phyloP scores from a whole-genome alignment of 129 eudicot species.

The Apium graveolens region DNA sequence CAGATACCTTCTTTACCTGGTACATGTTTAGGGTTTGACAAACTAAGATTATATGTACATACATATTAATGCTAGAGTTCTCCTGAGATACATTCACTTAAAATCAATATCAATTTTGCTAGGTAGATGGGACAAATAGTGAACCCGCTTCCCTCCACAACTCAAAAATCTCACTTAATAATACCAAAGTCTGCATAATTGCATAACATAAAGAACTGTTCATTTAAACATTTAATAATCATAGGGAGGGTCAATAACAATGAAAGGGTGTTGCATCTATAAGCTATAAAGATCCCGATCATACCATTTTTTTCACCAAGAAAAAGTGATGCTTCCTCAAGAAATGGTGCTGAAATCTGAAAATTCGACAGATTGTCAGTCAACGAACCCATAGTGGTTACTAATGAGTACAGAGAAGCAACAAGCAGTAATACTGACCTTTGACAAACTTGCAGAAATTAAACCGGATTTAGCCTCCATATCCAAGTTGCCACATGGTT shows the following conservation, averaged over 20 bases:
- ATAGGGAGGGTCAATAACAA: background rate
- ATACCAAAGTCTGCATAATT: background rate
- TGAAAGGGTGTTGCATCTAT: background rate
- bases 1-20: constrained; percentile 29
- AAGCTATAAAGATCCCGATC: background rate
- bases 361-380: constrained; percentile 14
- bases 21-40: constrained; percentile 10
- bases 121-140: background rate
- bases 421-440: constrained; percentile 35
- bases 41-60: background rate
- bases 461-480: constrained; percentile 48
- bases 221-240: background rate
- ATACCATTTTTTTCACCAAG: constrained; percentile 36
- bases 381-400: background rate
- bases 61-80: background rate
- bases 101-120: background rate
- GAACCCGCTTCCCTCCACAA: background rate
- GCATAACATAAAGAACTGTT: background rate
- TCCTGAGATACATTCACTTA: background rate
- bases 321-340: constrained; percentile 30
- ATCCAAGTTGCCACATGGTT: constrained; percentile 62
- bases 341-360: constrained; percentile 47
- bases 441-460: constrained; percentile 46
- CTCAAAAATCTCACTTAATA: background rate
- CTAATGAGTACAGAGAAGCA: background rate